Evolutionary conservation across 2,329 filamentous ascomycete genomes (phyloP).

Genomic region (Beauveria medogensis): DNA sequence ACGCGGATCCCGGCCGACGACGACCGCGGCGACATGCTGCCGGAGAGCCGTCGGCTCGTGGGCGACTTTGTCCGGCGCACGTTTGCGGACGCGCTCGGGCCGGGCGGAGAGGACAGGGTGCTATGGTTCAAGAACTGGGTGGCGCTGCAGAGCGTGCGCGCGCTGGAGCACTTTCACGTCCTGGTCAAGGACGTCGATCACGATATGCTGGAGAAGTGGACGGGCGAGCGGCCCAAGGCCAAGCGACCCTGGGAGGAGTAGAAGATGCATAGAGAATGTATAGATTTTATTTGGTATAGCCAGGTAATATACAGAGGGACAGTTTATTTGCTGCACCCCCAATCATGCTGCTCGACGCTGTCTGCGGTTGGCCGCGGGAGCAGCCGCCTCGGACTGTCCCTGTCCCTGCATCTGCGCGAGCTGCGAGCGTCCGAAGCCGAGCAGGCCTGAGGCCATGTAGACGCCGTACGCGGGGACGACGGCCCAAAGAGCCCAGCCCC

Average conservation of each 20-base stretch:
- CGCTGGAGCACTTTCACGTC: slow-evolving; percentile 86
- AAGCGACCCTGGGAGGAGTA: slow-evolving; percentile 10
- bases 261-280: not conserved
- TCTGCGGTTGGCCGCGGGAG: slow-evolving; percentile 41
- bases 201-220: slow-evolving; percentile 46
- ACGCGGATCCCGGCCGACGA: slow-evolving; percentile 67
- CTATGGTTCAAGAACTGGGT: slow-evolving; percentile 96
- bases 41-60: slow-evolving; percentile 55
- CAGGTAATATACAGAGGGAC: not conserved
- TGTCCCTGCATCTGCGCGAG: slow-evolving; percentile 40
- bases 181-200: slow-evolving; percentile 48
- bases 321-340: not conserved
- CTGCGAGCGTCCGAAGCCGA: slow-evolving; percentile 44
- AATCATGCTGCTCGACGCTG: slow-evolving; percentile 44
- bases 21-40: slow-evolving; percentile 63
- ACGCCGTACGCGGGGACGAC: slow-evolving; percentile 47
- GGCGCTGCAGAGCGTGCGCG: slow-evolving; percentile 76
- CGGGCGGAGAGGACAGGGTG: slow-evolving; percentile 41
- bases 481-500: slow-evolving; percentile 53
- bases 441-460: slow-evolving; percentile 45
- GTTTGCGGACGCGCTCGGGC: slow-evolving; percentile 54
- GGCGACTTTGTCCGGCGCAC: slow-evolving; percentile 60
- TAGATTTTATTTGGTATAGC: not conserved
- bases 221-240: slow-evolving; percentile 32
- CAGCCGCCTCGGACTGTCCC: slow-evolving; percentile 22